Evolutionary conservation across 1,139 yeast species (phyloP), one percentile per base, ranked within the genome.

Genomic region (Eremothecium gossypii): DNA sequence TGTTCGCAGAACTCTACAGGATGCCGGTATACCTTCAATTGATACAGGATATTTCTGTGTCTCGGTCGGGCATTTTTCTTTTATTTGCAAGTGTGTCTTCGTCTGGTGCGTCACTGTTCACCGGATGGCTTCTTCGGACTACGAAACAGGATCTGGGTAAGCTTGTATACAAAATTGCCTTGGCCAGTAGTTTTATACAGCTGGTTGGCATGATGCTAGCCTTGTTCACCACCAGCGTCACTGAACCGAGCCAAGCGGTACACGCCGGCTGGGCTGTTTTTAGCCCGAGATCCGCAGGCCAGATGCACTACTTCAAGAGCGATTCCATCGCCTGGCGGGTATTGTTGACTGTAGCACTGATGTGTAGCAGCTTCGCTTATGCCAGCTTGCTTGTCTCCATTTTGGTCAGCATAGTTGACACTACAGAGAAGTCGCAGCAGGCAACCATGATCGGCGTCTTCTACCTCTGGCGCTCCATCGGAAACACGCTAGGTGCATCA

Each of bases 101-200:
- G 2, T 74, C 86, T 0, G 42, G 67, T 12, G 85, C 86, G 0
- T 77, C 86, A 0, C 60, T 80, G n/a, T 60, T 70, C 7, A 74
- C 84, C 2, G 87, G 87, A 0, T 55, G 58, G 47, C 45, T 64
- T 2, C 54, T 71, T 28, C 61, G 68, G 39, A 49, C 49, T 12
- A 59, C 63, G 4, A 54, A 49, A 13, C 43, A 47, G 41, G 51
- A 52, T 26, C 42, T 59, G 27, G 59, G 55, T 9, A 53, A 52
- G 38, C 13, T 17, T 6, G 23, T 17, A 3, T 17, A 17, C 23
- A 17, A 17, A 17, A 17, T 17, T 17, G 23, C 23, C 23, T 17
- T 17, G 23, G 6, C 37, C 7, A 55, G 58, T 2, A 41, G 53
- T 10, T 27, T 41, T 10, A 34, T 53, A 8, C 64, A 60, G 40